Base-by-base conservation (phyloP, 352 stramenopile genomes). In the Hyaloperonospora arabidopsidis region DNA sequence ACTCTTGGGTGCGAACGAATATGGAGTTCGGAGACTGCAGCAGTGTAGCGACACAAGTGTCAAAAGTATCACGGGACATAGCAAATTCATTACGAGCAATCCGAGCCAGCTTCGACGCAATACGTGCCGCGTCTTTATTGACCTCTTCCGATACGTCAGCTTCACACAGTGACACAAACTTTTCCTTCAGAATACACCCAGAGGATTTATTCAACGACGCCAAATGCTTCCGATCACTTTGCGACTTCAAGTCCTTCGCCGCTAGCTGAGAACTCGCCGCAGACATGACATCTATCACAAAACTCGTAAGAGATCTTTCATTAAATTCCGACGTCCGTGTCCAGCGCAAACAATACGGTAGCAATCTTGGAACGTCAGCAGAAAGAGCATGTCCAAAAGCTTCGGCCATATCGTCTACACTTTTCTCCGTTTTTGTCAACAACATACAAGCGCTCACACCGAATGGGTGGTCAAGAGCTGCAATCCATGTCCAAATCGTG, bases 331-430 rank as follows among this genome's bases (percentile, higher is more conserved):
- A 74, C 4, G 58, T 49, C 21, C 75, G 56, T 23, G 78, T 80
- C 83, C 80, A 93, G 36, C 67, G 65, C 13, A 89, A 48, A 38
- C 68, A 86, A 51, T 74, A 80, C 22, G 80, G 76, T 12, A 90
- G 57, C 36, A 89, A 48, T 8, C 41, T 45, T 22, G 54, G 52
- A 19, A 84, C 52, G 32, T 81, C 57, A 10, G 35, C 59, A 2
- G 76, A 60, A 38, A 90, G 59, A 8, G 68, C 54, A 17, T 61
- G 47, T 5, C 72, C 78, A 50, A 90, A 78, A 13, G 34, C 64
- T 25, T 78, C 38, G 1, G 66, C 55, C 44, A 86, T 54, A 14
- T 62, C 52, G 21, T 59, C 43, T n/a, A 53, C 25, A 0, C 53
- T 66, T 29, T 60, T 73, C 10, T 51, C 49, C 2, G 29, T 45